Conservation (phyloP, 148 eudicot genomes). For the Diospyros kaki region DNA sequence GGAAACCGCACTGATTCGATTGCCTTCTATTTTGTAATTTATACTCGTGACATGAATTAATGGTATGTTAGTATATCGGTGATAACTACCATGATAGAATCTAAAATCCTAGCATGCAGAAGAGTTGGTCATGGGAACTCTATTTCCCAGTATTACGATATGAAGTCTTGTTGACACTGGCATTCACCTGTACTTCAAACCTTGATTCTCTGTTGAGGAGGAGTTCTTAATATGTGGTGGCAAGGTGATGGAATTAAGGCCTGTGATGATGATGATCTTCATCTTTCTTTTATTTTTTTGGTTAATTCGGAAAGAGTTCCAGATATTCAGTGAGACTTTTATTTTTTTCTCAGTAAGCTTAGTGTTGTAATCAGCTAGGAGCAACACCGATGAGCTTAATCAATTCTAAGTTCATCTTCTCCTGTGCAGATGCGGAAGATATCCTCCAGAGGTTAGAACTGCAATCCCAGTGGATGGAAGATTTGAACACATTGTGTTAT, state of each 20-base stretch:
- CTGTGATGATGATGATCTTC: too few species aligned
- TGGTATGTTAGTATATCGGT: neutral
- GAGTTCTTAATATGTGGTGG: neutral
- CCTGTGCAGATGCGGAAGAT: constrained; percentile 23
- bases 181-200: neutral
- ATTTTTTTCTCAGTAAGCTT: too few species aligned
- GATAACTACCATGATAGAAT: neutral
- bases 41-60: neutral
- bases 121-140: neutral
- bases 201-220: neutral
- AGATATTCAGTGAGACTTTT: too few species aligned
- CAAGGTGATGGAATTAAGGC: too few species aligned
- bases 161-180: neutral
- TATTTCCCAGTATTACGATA: neutral
- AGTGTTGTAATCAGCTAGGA: too few species aligned
- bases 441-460: constrained; percentile 30
- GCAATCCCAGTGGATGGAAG: constrained; percentile 59
- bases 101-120: neutral
- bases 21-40: neutral
- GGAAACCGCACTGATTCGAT: neutral
- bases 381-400: too few species aligned
- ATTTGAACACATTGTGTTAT: constrained; percentile 90
- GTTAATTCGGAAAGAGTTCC: too few species aligned
- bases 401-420: too few species aligned
- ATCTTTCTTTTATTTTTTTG: too few species aligned